These are phyloP conservation scores for Ceratonia siliqua DNA, from an alignment of 306 rosid genomes.

Conservation along the genomic window DNA sequence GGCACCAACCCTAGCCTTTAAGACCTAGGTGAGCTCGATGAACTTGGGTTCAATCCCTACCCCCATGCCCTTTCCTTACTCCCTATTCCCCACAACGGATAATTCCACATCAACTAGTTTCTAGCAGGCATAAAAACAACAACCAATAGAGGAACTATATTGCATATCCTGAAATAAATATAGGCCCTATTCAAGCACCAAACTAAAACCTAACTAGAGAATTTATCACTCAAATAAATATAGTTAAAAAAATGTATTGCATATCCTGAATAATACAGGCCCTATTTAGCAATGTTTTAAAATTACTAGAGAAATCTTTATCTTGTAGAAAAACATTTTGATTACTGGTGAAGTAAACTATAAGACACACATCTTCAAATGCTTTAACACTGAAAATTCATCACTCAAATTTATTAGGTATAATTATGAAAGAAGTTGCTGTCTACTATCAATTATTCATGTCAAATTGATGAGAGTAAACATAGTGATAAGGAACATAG, in stretches of 20 bases:
- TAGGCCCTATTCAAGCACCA: background rate
- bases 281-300: background rate
- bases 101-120: background rate
- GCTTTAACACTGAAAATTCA: background rate
- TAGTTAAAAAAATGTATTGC: too few relatives aligned
- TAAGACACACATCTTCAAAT: background rate
- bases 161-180: background rate
- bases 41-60: too few relatives aligned
- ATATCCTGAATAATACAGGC: too few relatives aligned
- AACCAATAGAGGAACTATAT: background rate
- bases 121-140: background rate
- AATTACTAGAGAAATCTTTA: background rate
- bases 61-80: too few relatives aligned
- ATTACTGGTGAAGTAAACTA: background rate
- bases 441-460: background rate
- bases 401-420: background rate
- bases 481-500: background rate
- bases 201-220: background rate
- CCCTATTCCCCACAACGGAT: too few relatives aligned
- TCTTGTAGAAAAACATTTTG: background rate
- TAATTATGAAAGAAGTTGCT: background rate
- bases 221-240: too few relatives aligned
- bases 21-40: too few relatives aligned
- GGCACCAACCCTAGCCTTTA: too few relatives aligned
- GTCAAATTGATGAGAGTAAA: background rate